These are phyloP conservation scores for Colletotrichum liriopes DNA, from an alignment of 2,329 filamentous ascomycete genomes.

Conservation along the genomic window DNA sequence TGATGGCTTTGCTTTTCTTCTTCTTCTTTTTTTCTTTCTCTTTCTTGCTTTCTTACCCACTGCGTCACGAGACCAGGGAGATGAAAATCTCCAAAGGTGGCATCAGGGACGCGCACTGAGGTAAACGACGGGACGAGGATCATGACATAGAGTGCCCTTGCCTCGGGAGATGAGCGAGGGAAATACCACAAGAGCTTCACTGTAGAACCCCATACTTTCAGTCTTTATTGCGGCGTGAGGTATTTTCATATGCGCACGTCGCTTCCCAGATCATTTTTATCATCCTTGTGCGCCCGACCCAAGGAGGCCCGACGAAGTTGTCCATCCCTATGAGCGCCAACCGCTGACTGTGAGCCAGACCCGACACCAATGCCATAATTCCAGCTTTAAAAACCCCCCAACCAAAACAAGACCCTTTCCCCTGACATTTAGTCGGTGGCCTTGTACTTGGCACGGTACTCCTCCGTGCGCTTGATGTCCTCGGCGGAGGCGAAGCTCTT, in stretches of 20 bases:
- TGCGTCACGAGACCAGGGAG: constrained; percentile 16
- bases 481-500: constrained; percentile 73
- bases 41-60: not conserved
- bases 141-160: constrained; percentile 29
- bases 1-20: constrained; percentile 11
- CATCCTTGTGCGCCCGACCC: constrained; percentile 21
- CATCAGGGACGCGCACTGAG: constrained; percentile 3
- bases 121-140: constrained; percentile 14
- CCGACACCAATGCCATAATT: not conserved
- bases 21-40: not conserved
- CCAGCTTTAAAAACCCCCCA: too few relatives aligned
- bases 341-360: constrained; percentile 3
- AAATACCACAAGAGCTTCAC: constrained; percentile 7
- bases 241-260: constrained; percentile 9
- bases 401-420: not conserved
- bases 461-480: constrained; percentile 78
- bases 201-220: not conserved
- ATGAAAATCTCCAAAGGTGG: constrained; percentile 5
- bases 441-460: constrained; percentile 79
- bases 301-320: constrained; percentile 3
- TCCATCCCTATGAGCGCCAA: constrained; percentile 10
- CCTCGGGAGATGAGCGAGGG: constrained; percentile 21
- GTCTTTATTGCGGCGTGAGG: not conserved
- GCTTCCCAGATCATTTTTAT: constrained; percentile 39
- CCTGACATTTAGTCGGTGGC: constrained; percentile 64